Evolutionary conservation across 2,329 filamentous ascomycete species (phyloP), one percentile per base, ranked within the genome.

Genomic region (Sporothrix dimorphospora): DNA sequence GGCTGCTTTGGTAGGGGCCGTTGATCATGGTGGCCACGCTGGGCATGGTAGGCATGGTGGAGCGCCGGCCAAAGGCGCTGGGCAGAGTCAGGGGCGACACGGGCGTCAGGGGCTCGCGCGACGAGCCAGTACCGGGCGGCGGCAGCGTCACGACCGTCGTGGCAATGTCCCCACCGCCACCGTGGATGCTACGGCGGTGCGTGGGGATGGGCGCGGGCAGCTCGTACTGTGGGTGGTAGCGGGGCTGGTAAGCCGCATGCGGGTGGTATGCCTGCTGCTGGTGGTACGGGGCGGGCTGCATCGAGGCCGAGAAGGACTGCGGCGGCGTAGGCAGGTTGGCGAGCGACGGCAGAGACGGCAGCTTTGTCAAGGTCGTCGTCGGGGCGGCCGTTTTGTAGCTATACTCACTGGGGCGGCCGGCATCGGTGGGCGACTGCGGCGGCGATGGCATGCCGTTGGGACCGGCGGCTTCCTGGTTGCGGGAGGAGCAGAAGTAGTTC

Each of bases 351-450:
- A 53, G 57, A 53, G 69, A 42, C 19, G 69, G 45, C 69, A 57
- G 49, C 27, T 49, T 53, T 40, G 34, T 47, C 59, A 40, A 34
- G 12, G 42, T 24, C 1, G 19, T 34, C 16, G 40, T 27, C 3
- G 55, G 9, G 40, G 38, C 38, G 3, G 59, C 59, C n/a, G 59
- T n/a, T 38, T 24, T 16, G 68, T 53, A 59, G 40, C 30, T 63
- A 53, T 27, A 67, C 16, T 70, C 42, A 14, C 19, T 45, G 12
- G 24, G 38, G 24, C 40, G 21, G 45, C 65, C 40, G 9, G 65
- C n/a, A 30, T 71, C 53, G 2, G 67, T 72, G 14, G 73, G 74
- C n/a, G 74, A 75, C 71, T 74, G 74, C 7, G 74, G 73, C 40
- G 74, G 74, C 53, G 72, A 74, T 6, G 72, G 70, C 69, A 74